Conservation (phyloP, 2,329 filamentous ascomycete genomes). For the Apiospora sp. region DNA sequence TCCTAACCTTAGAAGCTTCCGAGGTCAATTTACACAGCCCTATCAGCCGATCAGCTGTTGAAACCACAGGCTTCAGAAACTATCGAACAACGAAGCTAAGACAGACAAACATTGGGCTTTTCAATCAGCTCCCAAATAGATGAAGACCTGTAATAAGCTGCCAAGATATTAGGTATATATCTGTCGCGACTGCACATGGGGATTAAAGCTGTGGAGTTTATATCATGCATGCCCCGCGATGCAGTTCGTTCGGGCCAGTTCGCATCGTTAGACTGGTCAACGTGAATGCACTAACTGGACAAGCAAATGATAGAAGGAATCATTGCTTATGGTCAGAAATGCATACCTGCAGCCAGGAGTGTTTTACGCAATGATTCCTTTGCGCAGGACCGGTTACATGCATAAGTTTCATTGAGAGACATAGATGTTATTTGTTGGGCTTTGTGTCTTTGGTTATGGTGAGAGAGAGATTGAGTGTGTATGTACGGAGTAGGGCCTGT, state of each 20-base stretch:
- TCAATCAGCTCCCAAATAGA: not conserved
- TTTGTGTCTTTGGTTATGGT: not conserved
- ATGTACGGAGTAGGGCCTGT: not conserved
- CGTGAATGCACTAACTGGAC: not conserved
- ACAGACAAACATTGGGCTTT: not conserved
- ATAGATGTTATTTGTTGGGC: conserved; percentile 5
- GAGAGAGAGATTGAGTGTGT: too few species aligned
- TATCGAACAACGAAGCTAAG: not conserved
- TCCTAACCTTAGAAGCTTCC: not conserved
- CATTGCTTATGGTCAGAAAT: not conserved
- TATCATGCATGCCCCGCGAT: conserved; percentile 16
- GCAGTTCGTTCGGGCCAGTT: conserved; percentile 1
- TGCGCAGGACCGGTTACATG: not conserved
- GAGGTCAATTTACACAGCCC: not conserved
- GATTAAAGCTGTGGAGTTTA: conserved; percentile 6
- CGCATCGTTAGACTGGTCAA: not conserved
- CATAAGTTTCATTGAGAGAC: not conserved
- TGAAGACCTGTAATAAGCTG: not conserved
- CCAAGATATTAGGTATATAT: not conserved
- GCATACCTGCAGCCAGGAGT: not conserved
- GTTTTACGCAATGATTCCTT: not conserved
- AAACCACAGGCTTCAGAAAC: not conserved
- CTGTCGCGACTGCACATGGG: not conserved
- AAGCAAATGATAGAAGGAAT: not conserved
- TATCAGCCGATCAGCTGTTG: conserved; percentile 1